Percentiles rank a stretch among this genome's conserved stretches.
These are phyloP conservation scores for Cryphonectria radicalis DNA, from an alignment of 2,329 filamentous ascomycete species.

Conservation along the genomic window DNA sequence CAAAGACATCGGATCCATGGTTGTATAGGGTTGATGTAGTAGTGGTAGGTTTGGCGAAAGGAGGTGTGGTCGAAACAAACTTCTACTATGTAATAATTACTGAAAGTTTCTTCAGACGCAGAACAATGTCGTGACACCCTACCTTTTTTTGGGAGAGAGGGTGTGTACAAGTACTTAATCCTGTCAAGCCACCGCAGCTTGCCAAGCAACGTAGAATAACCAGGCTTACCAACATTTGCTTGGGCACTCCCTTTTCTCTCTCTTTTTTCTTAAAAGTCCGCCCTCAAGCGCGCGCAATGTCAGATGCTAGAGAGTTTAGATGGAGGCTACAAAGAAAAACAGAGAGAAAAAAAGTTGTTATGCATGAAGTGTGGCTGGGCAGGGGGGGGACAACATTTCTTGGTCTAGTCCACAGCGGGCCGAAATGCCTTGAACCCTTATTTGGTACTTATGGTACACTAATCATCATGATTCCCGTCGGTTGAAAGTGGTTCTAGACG, in stretches of 20 bases:
- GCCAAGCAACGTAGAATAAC: background rate
- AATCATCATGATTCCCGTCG: background rate
- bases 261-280: background rate
- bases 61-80: background rate
- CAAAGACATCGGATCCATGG: background rate
- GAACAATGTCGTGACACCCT: background rate
- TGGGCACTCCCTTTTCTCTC: background rate
- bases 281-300: background rate
- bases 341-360: background rate
- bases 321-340: too few species aligned
- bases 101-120: background rate
- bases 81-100: background rate
- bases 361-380: background rate
- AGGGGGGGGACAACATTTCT: background rate
- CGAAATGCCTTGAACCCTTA: background rate
- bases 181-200: conserved; percentile 3
- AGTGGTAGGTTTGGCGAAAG: background rate
- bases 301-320: background rate
- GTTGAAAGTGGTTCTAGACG: background rate
- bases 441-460: background rate
- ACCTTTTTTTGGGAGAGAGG: too few species aligned
- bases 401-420: background rate
- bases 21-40: background rate
- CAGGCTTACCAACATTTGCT: background rate
- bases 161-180: background rate